phyloP scores from a whole-genome alignment of 75 land plant species.

The Pinus tabuliformis region DNA sequence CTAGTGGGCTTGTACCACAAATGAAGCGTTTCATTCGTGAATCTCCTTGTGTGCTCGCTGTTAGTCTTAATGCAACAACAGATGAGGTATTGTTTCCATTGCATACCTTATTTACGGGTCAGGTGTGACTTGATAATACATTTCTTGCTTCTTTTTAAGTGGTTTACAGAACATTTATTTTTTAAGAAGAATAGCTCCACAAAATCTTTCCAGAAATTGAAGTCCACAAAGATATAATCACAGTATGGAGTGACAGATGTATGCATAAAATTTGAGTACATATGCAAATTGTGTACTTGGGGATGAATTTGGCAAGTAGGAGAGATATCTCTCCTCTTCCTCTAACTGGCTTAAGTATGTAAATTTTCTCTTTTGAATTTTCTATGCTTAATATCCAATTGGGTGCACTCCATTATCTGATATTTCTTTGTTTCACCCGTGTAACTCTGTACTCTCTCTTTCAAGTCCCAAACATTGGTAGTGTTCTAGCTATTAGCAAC shows the following conservation, averaged over 20 bases:
- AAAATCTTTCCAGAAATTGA: too few species aligned
- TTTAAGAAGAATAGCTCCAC: background rate
- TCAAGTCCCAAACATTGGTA: too few species aligned
- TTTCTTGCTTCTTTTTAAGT: background rate
- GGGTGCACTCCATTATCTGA: background rate
- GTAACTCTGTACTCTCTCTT: too few species aligned
- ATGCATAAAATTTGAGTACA: background rate
- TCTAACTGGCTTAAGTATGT: background rate
- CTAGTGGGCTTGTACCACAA: slow-evolving; percentile 95
- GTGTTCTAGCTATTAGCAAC: too few species aligned
- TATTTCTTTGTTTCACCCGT: background rate
- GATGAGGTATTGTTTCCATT: slow-evolving; percentile 59
- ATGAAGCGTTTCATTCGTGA: slow-evolving; percentile 68
- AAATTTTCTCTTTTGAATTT: background rate
- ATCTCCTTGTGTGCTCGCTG: slow-evolving; percentile 82
- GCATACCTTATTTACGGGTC: too few species aligned
- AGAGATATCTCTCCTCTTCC: background rate
- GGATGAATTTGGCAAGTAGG: background rate
- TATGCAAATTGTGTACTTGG: background rate
- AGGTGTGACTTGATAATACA: too few species aligned
- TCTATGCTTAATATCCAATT: background rate
- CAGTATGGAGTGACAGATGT: background rate
- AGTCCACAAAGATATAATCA: background rate
- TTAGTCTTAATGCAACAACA: slow-evolving; percentile 96
- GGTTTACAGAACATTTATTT: background rate